Evolutionary conservation across 2,329 filamentous ascomycete species (phyloP).

Genomic region (Trichoderma sp.): DNA sequence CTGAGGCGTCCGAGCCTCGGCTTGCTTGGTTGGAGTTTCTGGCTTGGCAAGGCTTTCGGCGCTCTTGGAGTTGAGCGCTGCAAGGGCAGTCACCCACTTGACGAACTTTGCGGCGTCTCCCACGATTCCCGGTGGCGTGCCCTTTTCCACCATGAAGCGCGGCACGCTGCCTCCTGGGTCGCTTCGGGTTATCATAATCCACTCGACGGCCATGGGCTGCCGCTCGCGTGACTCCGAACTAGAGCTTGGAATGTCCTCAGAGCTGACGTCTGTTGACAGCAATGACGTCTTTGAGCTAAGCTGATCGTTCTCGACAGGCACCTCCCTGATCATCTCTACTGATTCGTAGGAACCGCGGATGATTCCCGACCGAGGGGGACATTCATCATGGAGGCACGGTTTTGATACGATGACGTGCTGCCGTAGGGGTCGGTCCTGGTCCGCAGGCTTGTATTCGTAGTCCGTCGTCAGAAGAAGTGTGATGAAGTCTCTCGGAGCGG

Average conservation of each 20-base stretch:
- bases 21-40: not conserved
- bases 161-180: constrained; percentile 88
- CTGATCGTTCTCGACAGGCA: constrained; percentile 59
- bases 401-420: constrained; percentile 88
- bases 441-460: constrained; percentile 43
- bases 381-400: constrained; percentile 76
- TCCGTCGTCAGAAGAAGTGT: constrained; percentile 73
- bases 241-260: constrained; percentile 36
- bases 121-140: constrained; percentile 79
- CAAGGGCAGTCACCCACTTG: constrained; percentile 64
- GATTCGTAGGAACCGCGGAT: constrained; percentile 88
- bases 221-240: constrained; percentile 35
- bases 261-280: constrained; percentile 39
- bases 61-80: constrained; percentile 40
- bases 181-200: constrained; percentile 90
- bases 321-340: constrained; percentile 85
- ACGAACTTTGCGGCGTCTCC: constrained; percentile 79
- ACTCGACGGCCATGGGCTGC: constrained; percentile 64
- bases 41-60: constrained; percentile 10
- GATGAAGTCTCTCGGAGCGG: constrained; percentile 84
- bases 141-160: constrained; percentile 87
- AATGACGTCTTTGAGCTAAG: constrained; percentile 40
- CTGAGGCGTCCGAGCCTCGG: not conserved
- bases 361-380: constrained; percentile 69
- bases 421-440: constrained; percentile 50